Base-by-base conservation (phyloP, 352 stramenopile genomes). In the Phytophthora cajani region DNA sequence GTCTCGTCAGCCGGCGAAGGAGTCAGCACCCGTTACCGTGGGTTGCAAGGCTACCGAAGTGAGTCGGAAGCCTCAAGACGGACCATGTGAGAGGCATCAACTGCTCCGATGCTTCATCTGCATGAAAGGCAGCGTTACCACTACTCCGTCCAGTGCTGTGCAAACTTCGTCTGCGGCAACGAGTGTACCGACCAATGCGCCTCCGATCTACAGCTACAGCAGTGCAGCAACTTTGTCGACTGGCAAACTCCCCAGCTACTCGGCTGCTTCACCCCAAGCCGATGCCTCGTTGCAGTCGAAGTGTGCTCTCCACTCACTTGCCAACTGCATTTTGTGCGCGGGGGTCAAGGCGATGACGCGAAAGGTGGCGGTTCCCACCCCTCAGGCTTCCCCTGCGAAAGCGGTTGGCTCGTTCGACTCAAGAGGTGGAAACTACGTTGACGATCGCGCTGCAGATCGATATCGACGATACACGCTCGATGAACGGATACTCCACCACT, bases 321-420 rank as follows among this genome's bases (percentile, higher is more conserved):
- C 75, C n/a, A 94, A 92, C 58, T 94, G 87, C 36, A 85, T 92
- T 46, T 66, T 93, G 12, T 94, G 87, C 46, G 74, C 79, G 17
- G 80, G 78, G 10, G 58, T 69, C 14, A 81, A 80, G 58, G 58
- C 62, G 5, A 73, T 77, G 60, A 77, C 71, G 4, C 59, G 66
- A 25, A 77, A 77, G 47, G 58, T 55, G 33, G 25, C 51, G 12
- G 55, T 59, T 21, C 54, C 64, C 10, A 49, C 23, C 16, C 52
- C 59, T 10, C 55, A 77, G 42, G 40, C 59, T 0, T 74, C 66
- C 40, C 60, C 66, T 17, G 23, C 46, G 36, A 77, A 71, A 57
- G n/a, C 32, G 19, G 10, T 30, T 2, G n/a, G 5, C 50, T 3
- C 5, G 32, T 50, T 63, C 8, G 56, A 68, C 21, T 19, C 47